phyloP scores from a whole-genome alignment of 306 rosid genomes.

The Acacia confusa region DNA sequence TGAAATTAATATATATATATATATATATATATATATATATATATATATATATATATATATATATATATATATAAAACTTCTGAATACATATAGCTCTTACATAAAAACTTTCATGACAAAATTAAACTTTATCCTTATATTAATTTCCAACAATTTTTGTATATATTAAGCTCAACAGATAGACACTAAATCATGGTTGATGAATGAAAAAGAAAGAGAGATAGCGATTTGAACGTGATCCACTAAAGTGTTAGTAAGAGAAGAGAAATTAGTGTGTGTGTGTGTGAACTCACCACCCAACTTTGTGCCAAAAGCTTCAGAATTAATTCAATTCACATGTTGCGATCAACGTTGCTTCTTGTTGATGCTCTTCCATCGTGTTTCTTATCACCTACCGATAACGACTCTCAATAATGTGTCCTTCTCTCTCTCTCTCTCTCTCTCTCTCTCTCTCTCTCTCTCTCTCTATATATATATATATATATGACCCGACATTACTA shows the following conservation, averaged over 20 bases:
- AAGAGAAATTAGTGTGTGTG: not conserved
- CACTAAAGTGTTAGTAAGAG: not conserved
- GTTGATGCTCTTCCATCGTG: not conserved
- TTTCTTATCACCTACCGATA: not conserved
- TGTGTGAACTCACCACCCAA: not conserved
- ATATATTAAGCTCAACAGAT: not conserved
- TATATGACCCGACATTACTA: not conserved
- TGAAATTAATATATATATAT: too few species aligned
- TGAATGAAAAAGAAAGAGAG: not conserved
- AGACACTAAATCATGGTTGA: not conserved
- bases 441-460: too few species aligned
- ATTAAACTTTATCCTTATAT: too few species aligned
- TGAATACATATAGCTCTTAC: too few species aligned
- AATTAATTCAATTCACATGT: conserved; percentile 14
- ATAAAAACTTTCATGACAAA: too few species aligned
- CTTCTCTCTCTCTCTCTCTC: too few species aligned
- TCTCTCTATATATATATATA: too few species aligned
- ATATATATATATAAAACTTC: too few species aligned
- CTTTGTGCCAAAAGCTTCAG: conserved; percentile 26
- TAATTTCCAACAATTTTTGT: too few species aligned
- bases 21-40: too few species aligned
- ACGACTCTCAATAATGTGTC: not conserved
- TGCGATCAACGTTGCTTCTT: not conserved
- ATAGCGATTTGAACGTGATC: not conserved
- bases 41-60: too few species aligned